Percentiles rank a stretch among this genome's conserved stretches.
These are phyloP conservation scores for Magnolia sinica DNA, from an alignment of 164 flowering plant species.

Conservation along the genomic window DNA sequence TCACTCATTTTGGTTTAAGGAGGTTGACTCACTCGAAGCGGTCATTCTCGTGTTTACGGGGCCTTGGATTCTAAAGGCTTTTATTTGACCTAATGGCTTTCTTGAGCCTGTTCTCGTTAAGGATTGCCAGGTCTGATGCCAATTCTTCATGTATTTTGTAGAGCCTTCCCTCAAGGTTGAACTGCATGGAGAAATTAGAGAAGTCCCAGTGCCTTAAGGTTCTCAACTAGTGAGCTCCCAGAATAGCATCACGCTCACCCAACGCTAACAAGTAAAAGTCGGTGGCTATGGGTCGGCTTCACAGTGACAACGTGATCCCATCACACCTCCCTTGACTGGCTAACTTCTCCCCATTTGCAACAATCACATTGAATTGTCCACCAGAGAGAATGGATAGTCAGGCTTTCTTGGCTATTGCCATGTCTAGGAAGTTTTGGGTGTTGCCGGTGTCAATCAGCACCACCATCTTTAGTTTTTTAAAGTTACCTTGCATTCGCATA, in stretches of 20 bases:
- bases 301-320: not conserved
- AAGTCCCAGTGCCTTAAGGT: slow-evolving; percentile 6
- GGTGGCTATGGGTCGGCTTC: not conserved
- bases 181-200: not conserved
- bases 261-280: not conserved
- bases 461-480: not conserved
- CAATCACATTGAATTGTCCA: not conserved
- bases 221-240: slow-evolving; percentile 1
- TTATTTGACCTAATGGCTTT: not conserved
- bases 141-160: not conserved
- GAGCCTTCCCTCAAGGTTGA: not conserved
- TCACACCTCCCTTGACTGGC: not conserved
- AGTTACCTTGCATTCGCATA: not conserved
- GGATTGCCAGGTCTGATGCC: not conserved
- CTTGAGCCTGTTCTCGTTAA: not conserved
- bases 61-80: not conserved
- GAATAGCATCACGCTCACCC: slow-evolving; percentile 10
- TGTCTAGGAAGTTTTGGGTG: slow-evolving; percentile 6
- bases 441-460: not conserved
- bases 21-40: slow-evolving; percentile 2
- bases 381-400: not conserved
- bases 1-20: not conserved
- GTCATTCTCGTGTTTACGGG: not conserved
- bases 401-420: not conserved
- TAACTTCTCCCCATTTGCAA: not conserved